phyloP scores from a whole-genome alignment of 2,329 filamentous ascomycete genomes.

The Xylaria arbuscula region DNA sequence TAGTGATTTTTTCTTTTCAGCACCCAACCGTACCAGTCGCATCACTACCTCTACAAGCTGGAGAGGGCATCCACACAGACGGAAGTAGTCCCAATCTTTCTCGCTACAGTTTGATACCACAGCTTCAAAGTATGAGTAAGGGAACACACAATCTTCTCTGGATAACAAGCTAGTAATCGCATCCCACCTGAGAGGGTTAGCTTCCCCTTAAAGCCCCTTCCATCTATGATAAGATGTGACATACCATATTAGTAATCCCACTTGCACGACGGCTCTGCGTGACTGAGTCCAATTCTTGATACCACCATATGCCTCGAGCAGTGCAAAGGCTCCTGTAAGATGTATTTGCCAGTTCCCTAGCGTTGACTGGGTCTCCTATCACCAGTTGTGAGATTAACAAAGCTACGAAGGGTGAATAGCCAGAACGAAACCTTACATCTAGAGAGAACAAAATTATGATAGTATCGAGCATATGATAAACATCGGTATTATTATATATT shows the following conservation, averaged over 20 bases:
- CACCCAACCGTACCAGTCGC: not conserved
- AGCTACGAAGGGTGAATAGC: not conserved
- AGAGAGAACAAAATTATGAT: conserved; percentile 3
- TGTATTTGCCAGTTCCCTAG: not conserved
- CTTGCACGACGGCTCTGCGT: conserved; percentile 1
- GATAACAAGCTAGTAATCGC: conserved; percentile 1
- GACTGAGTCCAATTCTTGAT: not conserved
- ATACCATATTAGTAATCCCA: not conserved
- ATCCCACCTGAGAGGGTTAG: conserved; percentile 1
- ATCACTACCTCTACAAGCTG: not conserved
- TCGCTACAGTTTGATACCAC: not conserved
- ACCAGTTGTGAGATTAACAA: not conserved
- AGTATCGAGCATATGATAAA: conserved; percentile 3
- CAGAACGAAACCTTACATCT: not conserved
- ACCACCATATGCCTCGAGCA: not conserved
- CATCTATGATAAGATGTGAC: not conserved
- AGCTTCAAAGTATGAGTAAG: conserved; percentile 5
- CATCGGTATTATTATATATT: not conserved
- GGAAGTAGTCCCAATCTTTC: not conserved
- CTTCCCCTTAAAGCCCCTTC: too few species aligned
- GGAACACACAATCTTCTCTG: not conserved
- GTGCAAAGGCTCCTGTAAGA: conserved; percentile 2
- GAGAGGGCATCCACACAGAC: not conserved
- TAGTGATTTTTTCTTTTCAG: not conserved
- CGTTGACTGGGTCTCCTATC: not conserved